Base-by-base conservation (phyloP, 129 eudicot genomes). In the Silybum marianum region DNA sequence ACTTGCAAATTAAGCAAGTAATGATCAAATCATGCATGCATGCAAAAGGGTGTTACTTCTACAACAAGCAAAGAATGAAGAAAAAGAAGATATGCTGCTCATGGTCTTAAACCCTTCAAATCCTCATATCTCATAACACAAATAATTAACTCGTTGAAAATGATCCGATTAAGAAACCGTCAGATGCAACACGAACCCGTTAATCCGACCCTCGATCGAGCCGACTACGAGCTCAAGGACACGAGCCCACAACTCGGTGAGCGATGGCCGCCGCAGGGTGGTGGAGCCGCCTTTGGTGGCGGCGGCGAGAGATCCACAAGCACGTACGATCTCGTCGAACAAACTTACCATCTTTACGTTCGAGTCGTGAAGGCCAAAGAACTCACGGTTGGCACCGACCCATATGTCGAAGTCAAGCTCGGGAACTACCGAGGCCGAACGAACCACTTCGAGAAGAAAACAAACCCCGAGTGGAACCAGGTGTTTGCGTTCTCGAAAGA, bases 401-500 rank as follows among this genome's bases (percentile, higher is more conserved):
- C 98, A 0, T 93, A 90, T 34, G 93, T 87, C 19, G 98, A 93
- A 73, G 96, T 93, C 78, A 93, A 82, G 78, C 91, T 93, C 7
- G 98, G 96, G 40, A 93, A 90, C 74, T 93, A 90, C 24, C 84
- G 87, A 76, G 98, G 98, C 44, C 87, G 92, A 69, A 90, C 98
- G 2, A 89, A 71, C 73, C 96, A 91, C 51, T 86, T 84, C 1
- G 96, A 91, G 74, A 88, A 79, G 82, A 93, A 79, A 79, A 66
- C 71, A 19, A 88, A 88, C 80, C 98, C 98, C 1, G 98, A 93
- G 25, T 93, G 93, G 93, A 90, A 93, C 83, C 93, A 93, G 22
- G 98, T 93, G 8, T 93, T 89, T 74, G 96, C 98, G 12, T 93
- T 93, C 82, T 84, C 96, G 11, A 93, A 91, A 75, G 98, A 93